Conservation (phyloP, 495 filamentous ascomycete species). For the Talaromyces borbonicus region DNA sequence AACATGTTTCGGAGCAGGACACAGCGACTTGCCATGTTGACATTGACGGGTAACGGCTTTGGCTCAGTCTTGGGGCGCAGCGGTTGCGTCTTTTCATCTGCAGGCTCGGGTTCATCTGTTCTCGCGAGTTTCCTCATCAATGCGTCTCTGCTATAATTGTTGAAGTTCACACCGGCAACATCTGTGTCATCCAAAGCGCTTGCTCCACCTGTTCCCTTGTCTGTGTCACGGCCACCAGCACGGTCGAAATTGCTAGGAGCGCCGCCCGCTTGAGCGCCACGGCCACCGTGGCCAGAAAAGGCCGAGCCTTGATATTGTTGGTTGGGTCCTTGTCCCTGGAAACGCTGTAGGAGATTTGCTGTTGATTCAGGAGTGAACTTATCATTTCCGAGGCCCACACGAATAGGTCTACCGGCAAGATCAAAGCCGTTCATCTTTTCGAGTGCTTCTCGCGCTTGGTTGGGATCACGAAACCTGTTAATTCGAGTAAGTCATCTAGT, state of each 20-base stretch:
- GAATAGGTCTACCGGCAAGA: conserved; percentile 92
- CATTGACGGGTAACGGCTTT: conserved; percentile 73
- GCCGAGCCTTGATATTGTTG: conserved; percentile 84
- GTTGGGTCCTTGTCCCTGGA: conserved; percentile 65
- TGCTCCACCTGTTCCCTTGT: conserved; percentile 80
- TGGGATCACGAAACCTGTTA: conserved; percentile 79
- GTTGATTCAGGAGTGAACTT: conserved; percentile 99
- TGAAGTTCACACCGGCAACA: conserved; percentile 97
- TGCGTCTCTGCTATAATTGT: conserved; percentile 94
- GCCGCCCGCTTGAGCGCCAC: conserved; percentile 74
- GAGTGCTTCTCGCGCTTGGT: conserved; percentile 83
- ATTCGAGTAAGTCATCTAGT: conserved; percentile 17
- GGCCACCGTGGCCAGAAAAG: conserved; percentile 86
- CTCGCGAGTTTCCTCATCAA: conserved; percentile 96
- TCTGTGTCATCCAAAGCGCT: conserved; percentile 97
- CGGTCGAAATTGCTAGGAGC: conserved; percentile 77
- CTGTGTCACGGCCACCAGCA: conserved; percentile 79
- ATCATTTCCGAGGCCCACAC: conserved; percentile 99
- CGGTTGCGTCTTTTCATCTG: conserved; percentile 57
- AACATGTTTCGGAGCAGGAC: conserved; percentile 95
- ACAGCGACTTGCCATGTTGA: conserved; percentile 89
- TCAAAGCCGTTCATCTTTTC: conserved; percentile 99
- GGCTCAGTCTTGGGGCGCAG: conserved; percentile 71
- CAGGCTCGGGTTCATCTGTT: conserved; percentile 73
- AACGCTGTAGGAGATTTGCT: conserved; percentile 79